A percentile compares a stretch with the other conserved stretches of the same genome.
Evolutionary conservation across 805 yeast genomes (phyloP).

Genomic region (Candida multigemmis): DNA sequence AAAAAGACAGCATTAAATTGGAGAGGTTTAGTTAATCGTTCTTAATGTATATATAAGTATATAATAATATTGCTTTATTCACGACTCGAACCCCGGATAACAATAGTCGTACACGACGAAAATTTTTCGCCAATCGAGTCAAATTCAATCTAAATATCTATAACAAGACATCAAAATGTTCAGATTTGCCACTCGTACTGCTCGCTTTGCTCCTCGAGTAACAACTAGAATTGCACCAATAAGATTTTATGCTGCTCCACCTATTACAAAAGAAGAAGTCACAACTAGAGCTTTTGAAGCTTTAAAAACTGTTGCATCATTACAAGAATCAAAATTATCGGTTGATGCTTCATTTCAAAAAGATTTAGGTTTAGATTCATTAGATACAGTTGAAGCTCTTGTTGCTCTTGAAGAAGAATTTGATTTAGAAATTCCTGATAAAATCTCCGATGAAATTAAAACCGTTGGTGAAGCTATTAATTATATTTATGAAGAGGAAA

Average conservation of each 20-base stretch:
- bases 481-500: constrained; percentile 64
- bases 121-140: background rate
- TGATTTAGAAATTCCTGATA: constrained; percentile 79
- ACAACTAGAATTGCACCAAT: constrained; percentile 19
- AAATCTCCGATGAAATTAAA: constrained; percentile 87
- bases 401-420: constrained; percentile 92
- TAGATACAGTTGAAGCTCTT: constrained; percentile 91
- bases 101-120: background rate
- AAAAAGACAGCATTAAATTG: constrained; percentile 31
- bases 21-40: constrained; percentile 15
- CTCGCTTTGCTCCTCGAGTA: constrained; percentile 19
- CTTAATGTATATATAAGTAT: background rate
- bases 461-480: constrained; percentile 91
- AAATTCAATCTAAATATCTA: background rate
- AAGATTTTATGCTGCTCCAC: constrained; percentile 53
- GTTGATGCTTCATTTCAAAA: constrained; percentile 48
- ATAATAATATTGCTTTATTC: background rate
- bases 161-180: constrained; percentile 27
- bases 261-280: constrained; percentile 70
- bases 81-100: background rate
- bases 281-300: constrained; percentile 77
- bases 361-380: constrained; percentile 84
- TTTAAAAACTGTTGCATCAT: constrained; percentile 44
- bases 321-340: constrained; percentile 34
- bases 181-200: constrained; percentile 42